These are phyloP conservation scores for Pythium apleroticum DNA, from an alignment of 352 stramenopile genomes.

Conservation along the genomic window DNA sequence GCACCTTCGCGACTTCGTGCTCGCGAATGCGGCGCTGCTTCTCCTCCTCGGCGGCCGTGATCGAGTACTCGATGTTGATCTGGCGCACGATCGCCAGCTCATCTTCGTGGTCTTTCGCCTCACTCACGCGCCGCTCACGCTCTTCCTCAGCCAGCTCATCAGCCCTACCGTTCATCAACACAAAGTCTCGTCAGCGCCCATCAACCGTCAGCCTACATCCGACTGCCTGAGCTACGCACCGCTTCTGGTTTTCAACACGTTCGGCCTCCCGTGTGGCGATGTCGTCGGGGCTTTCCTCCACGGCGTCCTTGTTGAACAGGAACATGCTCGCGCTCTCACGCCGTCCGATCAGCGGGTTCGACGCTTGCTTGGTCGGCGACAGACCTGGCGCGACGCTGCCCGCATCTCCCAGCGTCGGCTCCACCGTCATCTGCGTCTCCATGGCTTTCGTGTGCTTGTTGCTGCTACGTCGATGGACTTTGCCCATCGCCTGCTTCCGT, in stretches of 20 bases:
- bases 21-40: conserved; percentile 61
- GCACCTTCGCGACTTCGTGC: conserved; percentile 59
- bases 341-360: conserved; percentile 22
- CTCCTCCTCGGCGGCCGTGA: conserved; percentile 58
- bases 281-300: conserved; percentile 36
- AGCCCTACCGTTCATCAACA: conserved; percentile 28
- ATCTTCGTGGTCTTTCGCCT: conserved; percentile 51
- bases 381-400: not conserved
- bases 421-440: conserved; percentile 1
- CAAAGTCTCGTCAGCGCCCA: not conserved
- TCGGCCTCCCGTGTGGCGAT: conserved; percentile 36
- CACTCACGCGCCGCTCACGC: conserved; percentile 49
- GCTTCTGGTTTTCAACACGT: conserved; percentile 51
- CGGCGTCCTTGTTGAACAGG: conserved; percentile 42
- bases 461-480: conserved; percentile 2
- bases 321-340: conserved; percentile 54
- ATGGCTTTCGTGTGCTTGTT: conserved; percentile 5
- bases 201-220: not conserved
- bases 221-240: conserved; percentile 17
- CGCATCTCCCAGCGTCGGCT: not conserved
- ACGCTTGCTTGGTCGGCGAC: conserved; percentile 13
- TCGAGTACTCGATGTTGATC: conserved; percentile 73
- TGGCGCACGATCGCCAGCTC: conserved; percentile 66
- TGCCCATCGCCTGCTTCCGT: conserved; percentile 5
- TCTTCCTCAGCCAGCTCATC: conserved; percentile 59